Base-by-base conservation (phyloP, 768 basidiomycete species). In the Rossbeevera mucosa region DNA sequence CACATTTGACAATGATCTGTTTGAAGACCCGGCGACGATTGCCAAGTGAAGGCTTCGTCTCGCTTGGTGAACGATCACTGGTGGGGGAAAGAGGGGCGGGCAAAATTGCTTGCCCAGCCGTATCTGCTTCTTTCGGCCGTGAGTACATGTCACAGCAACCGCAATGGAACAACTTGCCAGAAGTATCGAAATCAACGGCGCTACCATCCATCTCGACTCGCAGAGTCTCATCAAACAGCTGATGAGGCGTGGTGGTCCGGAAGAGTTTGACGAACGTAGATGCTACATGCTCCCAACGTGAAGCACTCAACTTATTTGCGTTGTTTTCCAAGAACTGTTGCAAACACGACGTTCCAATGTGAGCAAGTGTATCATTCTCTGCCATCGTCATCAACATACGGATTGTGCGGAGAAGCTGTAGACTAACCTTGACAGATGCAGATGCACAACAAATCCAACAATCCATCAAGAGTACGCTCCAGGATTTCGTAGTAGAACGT, bases 1-100 rank as follows among this genome's bases (percentile, higher is more conserved):
- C 96, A 68, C 96, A 99, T 87, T 98, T 98, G 59, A 97, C 94
- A 55, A 99, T 98, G 71, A 99, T 98, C 69, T 98, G 96, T 66
- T 93, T 90, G 83, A 99, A 99, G 50, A 91, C 82, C 40, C 85
- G 81, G 42, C 91, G 83, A 49, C 94, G 85, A 58, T 88, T 88
- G 47, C 72, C 75, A 41, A 83, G 70, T 6, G 84, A 80, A n/a
- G 80, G 72, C 55, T 78, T 77, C 9, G 72, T 63, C 57, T 78
- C 79, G 7, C 71, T 58, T 52, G 72, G 76, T 11, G 73, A 66
- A 41, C 76, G 73, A 52, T 87, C 84, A 52, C 74, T 76, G n/a
- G 80, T 77, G 4, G 91, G 87, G 21, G 89, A 88, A 30, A 98
- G 77, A 8, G 95, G 94, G 5, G 94, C 91, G 12, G 90, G 90